Evolutionary conservation across 345 rosid genomes (phyloP), one percentile per base, ranked within the genome.

Genomic region (Gossypium mustelinum): DNA sequence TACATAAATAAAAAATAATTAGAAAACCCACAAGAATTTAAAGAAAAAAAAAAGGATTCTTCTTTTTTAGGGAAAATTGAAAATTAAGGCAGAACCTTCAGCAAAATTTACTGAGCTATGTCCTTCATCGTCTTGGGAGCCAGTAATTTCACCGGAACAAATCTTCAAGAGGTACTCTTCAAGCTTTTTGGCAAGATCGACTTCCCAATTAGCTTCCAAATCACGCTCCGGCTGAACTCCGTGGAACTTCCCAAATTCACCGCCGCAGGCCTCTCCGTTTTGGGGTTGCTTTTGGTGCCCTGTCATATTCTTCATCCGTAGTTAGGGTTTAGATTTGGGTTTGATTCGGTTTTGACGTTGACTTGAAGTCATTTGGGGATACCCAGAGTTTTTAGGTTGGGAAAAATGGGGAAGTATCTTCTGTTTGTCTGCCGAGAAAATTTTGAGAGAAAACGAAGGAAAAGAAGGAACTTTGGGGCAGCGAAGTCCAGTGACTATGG

Each of bases 131-230:
- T 85, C 86, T 57, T 85, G 87, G 48, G 86, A 69, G 12, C 84
- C 81, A 3, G 84, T 83, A 55, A 89, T 84, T 88, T 91, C 94
- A 24, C 98, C 97, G 44, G 97, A 83, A 80, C 97, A 93, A 24
- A 96, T 88, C 80, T 92, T 92, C 59, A 91, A 84, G 17, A 96
- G 89, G 74, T 96, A 96, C 59, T 93, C 97, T 83, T 92, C 95
- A 68, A 96, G 95, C 86, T 87, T 87, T 70, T 84, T 83, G 68
- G 98, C 84, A 72, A 96, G 87, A 84, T 93, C 88, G 18, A 96
- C 97, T 61, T 91, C 96, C 97, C 98, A 93, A 76, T 96, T 96
- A 24, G 99, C 94, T 71, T 86, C 90, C 70, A 90, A 87, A 82
- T 93, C 97, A 4, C 97, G 90, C 82, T 89, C 94, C 27, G 98